A percentile compares a stretch with the other conserved stretches of the same genome.
Conservation (phyloP, 441 rosid genomes). For the Croton laevigatus region DNA sequence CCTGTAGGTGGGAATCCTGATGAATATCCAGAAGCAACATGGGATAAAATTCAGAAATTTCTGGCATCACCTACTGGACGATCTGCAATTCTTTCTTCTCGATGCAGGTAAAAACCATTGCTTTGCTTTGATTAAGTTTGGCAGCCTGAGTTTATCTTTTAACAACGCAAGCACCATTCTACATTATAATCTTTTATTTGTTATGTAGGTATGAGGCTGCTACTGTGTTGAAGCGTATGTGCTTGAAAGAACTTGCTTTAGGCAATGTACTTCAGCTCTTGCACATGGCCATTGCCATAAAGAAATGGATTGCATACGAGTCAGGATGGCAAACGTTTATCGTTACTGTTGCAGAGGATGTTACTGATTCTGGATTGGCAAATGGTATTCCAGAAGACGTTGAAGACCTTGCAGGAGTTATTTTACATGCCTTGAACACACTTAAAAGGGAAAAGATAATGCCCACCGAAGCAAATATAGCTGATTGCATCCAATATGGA, state of each 20-base stretch:
- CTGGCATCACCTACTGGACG: conserved; percentile 33
- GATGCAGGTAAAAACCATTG: conserved; percentile 31
- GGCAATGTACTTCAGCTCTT: too few species aligned
- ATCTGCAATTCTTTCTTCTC: conserved; percentile 37
- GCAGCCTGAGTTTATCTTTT: too few species aligned
- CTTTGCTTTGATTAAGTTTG: not conserved
- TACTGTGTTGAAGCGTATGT: too few species aligned
- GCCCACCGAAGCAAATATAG: conserved; percentile 42
- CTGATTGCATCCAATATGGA: conserved; percentile 39
- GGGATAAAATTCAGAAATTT: conserved; percentile 32
- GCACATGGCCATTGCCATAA: too few species aligned
- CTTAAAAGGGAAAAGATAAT: conserved; percentile 36
- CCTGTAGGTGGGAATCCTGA: conserved; percentile 32
- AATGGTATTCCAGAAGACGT: conserved; percentile 18
- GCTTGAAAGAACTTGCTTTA: too few species aligned
- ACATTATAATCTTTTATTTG: too few species aligned
- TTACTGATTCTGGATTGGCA: too few species aligned
- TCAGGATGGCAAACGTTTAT: too few species aligned
- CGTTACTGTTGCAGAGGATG: too few species aligned
- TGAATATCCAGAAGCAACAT: conserved; percentile 30
- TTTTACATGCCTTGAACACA: conserved; percentile 38
- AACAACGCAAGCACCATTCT: too few species aligned
- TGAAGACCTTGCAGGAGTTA: conserved; percentile 37
- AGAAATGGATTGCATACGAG: too few species aligned
- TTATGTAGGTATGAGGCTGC: too few species aligned